Base-by-base conservation (phyloP, 805 yeast species). In the Candida sonorensis region DNA sequence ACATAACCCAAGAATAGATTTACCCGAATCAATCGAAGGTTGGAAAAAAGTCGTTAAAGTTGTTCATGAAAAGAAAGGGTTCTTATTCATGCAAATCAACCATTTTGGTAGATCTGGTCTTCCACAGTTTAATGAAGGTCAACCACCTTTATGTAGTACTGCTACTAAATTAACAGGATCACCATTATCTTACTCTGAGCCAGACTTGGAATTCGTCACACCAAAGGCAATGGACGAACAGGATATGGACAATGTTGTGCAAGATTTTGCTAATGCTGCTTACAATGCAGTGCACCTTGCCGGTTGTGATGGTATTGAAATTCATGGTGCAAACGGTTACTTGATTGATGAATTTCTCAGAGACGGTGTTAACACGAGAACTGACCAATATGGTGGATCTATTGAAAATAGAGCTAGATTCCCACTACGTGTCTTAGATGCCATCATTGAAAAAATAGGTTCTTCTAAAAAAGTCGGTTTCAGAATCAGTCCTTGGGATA, bases 341-440 rank as follows among this genome's bases (percentile, higher is more conserved):
- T 42, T 64, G 16, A 27, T 62, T 17, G 66, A 65, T 34, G 59
- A 57, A 30, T 64, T 65, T 36, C 34, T 62, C 24, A 55, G 58
- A 16, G 56, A 58, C 15, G 36, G 45, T 26, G 47, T 57, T 20
- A 63, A 65, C 40, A 17, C 46, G 13, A 50, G 68, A 56, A 63
- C 66, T 5, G 80, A 73, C 49, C 62, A 68, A 42, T 74, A 72
- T 41, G 80, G 78, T 39, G 79, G 77, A 4, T 59, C 30, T 53
- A 57, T 64, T 31, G 69, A 62, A 33, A 63, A 63, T 33, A 51
- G 70, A 41, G 49, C 53, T 17, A 49, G 59, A 34, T 54, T 63
- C 26, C 44, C 50, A 2, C 38, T 64, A 28, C 62, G 52, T 31
- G 24, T 61, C 8, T 29, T 57, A 15, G 69, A 65, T 35, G 67